Conservation (phyloP, 78 protist genomes). For the Polysphondylium violaceum region DNA sequence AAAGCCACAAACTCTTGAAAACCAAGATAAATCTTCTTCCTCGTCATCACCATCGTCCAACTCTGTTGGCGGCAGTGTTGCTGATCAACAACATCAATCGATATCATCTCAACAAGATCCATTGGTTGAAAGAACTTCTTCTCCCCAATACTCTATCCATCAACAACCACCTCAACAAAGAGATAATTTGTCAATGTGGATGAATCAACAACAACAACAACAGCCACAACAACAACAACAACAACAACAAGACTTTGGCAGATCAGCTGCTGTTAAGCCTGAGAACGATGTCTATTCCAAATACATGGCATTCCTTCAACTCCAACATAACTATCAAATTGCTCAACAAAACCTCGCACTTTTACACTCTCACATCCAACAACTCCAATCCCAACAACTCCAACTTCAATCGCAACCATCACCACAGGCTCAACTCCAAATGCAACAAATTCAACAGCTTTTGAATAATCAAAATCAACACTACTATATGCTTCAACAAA, state of each 20-base stretch:
- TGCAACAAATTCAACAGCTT: slow-evolving; percentile 11
- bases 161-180: slow-evolving; percentile 10
- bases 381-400: slow-evolving; percentile 24
- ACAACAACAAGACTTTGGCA: slow-evolving; percentile 2
- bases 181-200: not conserved
- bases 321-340: not conserved
- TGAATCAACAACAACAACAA: not conserved
- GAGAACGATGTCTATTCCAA: not conserved
- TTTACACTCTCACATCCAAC: slow-evolving; percentile 4
- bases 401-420: slow-evolving; percentile 32
- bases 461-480: slow-evolving; percentile 24
- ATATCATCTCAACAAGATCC: not conserved
- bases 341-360: not conserved
- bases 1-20: slow-evolving; percentile 9
- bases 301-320: slow-evolving; percentile 33
- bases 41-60: not conserved
- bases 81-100: no score
- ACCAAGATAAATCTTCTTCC: not conserved
- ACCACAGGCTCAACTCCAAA: slow-evolving; percentile 4
- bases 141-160: slow-evolving; percentile 10
- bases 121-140: slow-evolving; percentile 21
- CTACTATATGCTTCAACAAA: slow-evolving; percentile 11
- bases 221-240: slow-evolving; percentile 27
- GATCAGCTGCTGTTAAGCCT: not conserved
- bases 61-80: not conserved